Evolutionary conservation across 805 yeast genomes (phyloP), one percentile per base, ranked within the genome.

Genomic region (Brettanomyces anomalus): DNA sequence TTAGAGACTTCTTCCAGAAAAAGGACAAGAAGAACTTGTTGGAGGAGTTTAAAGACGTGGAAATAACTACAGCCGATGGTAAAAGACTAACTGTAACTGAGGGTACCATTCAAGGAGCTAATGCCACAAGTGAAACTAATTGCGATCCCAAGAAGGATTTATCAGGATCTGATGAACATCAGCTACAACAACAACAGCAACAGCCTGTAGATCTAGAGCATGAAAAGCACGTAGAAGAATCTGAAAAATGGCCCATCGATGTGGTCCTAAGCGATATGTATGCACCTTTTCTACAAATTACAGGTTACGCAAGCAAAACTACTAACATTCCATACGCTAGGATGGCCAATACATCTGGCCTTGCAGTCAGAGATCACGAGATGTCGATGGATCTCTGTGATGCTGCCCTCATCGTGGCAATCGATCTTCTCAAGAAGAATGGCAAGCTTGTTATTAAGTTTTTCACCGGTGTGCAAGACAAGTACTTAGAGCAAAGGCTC

Each of bases 341-440:
- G 97, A 83, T 90, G 85, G 85, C 87, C 39, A 90, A 90, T 57
- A 86, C 97, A 4, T 70, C 88, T 13, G 97, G 98, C 4, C 64
- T 85, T 34, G 75, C 80, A 8, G 78, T 83, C 34, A 76, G 77
- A 49, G 98, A 90, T 60, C 97, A 90, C 62, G 65, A 73, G 13
- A 77, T 77, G 50, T 87, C 96, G 47, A 82, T 93, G 85, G 89
- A 89, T 56, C 66, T 90, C 24, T 90, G 97, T 60, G 93, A 86
- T 53, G 96, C 96, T 0, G 96, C 95, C 0, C 60, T 93, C 41
- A 70, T 85, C 5, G 71, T 89, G 40, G 81, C 94, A 1, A 70
- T 81, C 42, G 82, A 79, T 47, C 62, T 85, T n/a, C 62, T 93
- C 21, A 77, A 69, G 47, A 76, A 79, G 4, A 75, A 76, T 21